phyloP scores from a whole-genome alignment of 495 filamentous ascomycete species.

The Venustampulla echinocandica region DNA sequence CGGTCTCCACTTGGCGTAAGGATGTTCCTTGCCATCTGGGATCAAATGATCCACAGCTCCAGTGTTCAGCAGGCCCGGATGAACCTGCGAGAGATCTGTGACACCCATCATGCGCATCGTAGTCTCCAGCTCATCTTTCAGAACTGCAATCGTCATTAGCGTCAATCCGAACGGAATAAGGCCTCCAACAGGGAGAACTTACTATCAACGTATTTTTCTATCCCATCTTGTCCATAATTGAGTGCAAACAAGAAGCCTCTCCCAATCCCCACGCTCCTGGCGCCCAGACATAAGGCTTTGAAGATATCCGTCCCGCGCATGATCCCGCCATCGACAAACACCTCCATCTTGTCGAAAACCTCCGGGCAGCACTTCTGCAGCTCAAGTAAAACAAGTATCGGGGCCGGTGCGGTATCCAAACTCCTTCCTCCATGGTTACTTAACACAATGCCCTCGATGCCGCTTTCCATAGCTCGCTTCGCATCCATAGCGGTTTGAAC shows the following conservation, averaged over 20 bases:
- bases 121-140: slow-evolving; percentile 69
- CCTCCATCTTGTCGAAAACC: slow-evolving; percentile 52
- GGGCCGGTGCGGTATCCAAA: slow-evolving; percentile 54
- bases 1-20: slow-evolving; percentile 47
- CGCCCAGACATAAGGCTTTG: slow-evolving; percentile 59
- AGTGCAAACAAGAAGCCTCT: slow-evolving; percentile 51
- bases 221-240: slow-evolving; percentile 68
- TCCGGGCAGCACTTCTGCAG: slow-evolving; percentile 50
- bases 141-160: slow-evolving; percentile 35
- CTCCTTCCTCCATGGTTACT: slow-evolving; percentile 66
- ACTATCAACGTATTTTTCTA: slow-evolving; percentile 55
- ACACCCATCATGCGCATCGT: slow-evolving; percentile 74
- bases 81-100: slow-evolving; percentile 58
- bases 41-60: slow-evolving; percentile 61
- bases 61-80: slow-evolving; percentile 63
- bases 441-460: slow-evolving; percentile 51
- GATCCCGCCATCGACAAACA: slow-evolving; percentile 62
- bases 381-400: slow-evolving; percentile 55
- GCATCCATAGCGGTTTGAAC: slow-evolving; percentile 57
- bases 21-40: slow-evolving; percentile 46
- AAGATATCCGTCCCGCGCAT: slow-evolving; percentile 58
- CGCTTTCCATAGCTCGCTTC: slow-evolving; percentile 41
- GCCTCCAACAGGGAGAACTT: slow-evolving; percentile 23
- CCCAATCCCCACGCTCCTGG: slow-evolving; percentile 56
- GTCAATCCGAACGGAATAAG: background rate